Evolutionary conservation across 2,329 filamentous ascomycete species (phyloP).

Genomic region (Mollisiaceae sp.): DNA sequence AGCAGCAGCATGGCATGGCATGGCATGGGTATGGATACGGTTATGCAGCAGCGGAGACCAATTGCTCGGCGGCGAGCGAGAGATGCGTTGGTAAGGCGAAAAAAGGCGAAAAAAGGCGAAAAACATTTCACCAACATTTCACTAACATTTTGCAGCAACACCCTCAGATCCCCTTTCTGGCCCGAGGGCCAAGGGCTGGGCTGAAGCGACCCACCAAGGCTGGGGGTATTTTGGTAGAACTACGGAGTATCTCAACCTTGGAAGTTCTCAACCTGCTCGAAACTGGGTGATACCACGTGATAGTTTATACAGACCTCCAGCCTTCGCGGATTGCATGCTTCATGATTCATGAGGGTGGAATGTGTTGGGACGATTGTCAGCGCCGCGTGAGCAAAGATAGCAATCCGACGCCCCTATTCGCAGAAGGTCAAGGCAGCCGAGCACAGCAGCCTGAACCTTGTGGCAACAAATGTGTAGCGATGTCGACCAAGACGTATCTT

Average conservation of each 20-base stretch:
- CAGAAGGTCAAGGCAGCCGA: neutral
- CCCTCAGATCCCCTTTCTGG: neutral
- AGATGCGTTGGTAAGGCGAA: constrained; percentile 6
- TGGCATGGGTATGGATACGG: no score
- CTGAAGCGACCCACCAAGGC: neutral
- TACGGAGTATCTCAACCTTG: no score
- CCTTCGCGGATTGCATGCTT: neutral
- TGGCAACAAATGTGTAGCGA: constrained; percentile 2
- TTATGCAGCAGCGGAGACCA: neutral
- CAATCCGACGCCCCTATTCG: constrained; percentile 1
- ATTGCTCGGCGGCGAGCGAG: neutral
- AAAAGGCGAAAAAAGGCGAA: no score
- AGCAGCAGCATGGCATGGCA: no score
- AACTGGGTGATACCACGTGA: constrained; percentile 1
- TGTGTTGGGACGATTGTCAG: neutral
- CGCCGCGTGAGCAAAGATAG: neutral
- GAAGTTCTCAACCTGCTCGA: neutral
- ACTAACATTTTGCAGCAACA: no score
- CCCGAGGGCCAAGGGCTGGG: neutral
- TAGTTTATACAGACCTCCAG: neutral
- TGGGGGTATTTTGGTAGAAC: no score
- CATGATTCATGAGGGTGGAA: neutral
- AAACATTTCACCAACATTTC: no score
- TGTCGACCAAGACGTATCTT: no score
- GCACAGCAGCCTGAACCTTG: constrained; percentile 3